Conservation (phyloP, 208 protist species). For the Trypanosoma lewisi region DNA sequence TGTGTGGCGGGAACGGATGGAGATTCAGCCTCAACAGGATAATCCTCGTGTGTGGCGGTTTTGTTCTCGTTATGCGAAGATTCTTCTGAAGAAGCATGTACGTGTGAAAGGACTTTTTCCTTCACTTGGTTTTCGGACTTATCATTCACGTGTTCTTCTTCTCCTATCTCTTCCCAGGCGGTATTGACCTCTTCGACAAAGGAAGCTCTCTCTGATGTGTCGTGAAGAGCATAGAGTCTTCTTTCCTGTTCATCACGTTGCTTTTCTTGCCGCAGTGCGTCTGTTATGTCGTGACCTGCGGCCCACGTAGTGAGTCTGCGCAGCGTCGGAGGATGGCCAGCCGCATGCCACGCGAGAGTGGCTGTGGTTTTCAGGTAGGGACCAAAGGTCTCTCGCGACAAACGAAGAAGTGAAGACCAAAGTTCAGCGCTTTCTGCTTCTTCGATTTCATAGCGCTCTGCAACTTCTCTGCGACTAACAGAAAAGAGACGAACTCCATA, state of each 20-base stretch:
- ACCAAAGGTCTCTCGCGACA: constrained; percentile 48
- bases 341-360: constrained; percentile 37
- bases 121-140: background rate
- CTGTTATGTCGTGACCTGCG: constrained; percentile 12
- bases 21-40: background rate
- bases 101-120: background rate
- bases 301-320: constrained; percentile 26
- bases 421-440: constrained; percentile 38
- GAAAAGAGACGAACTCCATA: constrained; percentile 59
- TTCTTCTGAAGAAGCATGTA: constrained; percentile 1
- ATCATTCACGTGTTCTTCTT: background rate
- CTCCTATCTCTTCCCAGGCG: constrained; percentile 4
- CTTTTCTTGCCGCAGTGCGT: background rate
- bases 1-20: background rate
- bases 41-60: background rate
- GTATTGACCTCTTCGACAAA: constrained; percentile 8
- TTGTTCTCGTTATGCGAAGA: background rate
- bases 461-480: constrained; percentile 46
- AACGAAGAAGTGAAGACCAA: constrained; percentile 28
- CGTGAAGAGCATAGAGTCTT: background rate
- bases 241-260: background rate
- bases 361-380: constrained; percentile 47
- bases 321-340: constrained; percentile 25
- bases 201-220: constrained; percentile 6
- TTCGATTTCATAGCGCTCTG: constrained; percentile 49